A percentile compares a stretch with the other conserved stretches of the same genome.
phyloP scores from a whole-genome alignment of 345 rosid genomes.

The Noccaea bulbosa region DNA sequence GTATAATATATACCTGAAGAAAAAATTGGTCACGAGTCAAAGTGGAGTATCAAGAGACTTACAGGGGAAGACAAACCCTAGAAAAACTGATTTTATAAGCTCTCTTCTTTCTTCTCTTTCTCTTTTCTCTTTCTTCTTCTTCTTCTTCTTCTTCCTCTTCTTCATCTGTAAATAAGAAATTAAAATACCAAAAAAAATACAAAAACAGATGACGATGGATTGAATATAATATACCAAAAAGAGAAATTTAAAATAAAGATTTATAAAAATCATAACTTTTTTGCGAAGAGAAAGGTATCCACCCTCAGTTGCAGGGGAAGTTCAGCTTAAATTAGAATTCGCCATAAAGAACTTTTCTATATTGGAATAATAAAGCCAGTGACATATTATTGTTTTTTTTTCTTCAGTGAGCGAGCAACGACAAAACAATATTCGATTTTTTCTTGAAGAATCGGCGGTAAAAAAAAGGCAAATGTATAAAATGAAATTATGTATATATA shows the following conservation, averaged over 20 bases:
- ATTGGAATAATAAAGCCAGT: conserved; percentile 28
- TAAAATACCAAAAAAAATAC: conserved; percentile 26
- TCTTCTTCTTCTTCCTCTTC: conserved; percentile 33
- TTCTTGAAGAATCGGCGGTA: conserved; percentile 24
- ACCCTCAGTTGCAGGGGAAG: conserved; percentile 41
- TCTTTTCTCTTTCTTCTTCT: neutral
- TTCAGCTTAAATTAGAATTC: conserved; percentile 32
- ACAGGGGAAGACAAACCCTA: conserved; percentile 43
- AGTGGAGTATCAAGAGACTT: conserved; percentile 35
- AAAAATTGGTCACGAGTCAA: conserved; percentile 25
- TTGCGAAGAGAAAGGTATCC: conserved; percentile 29
- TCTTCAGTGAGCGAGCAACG: conserved; percentile 29
- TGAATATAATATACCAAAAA: conserved; percentile 23
- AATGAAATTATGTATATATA: neutral
- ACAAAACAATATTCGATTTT: conserved; percentile 37
- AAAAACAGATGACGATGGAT: conserved; percentile 45
- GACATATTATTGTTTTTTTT: conserved; percentile 4
- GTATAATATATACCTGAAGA: conserved; percentile 19
- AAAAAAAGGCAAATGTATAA: conserved; percentile 32
- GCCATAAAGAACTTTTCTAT: neutral
- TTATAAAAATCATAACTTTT: conserved; percentile 22
- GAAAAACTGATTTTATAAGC: conserved; percentile 10
- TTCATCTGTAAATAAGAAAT: conserved; percentile 46
- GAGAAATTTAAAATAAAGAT: conserved; percentile 1
- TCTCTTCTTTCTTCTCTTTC: conserved; percentile 27